phyloP scores from a whole-genome alignment of 805 yeast genomes.

The Saccharomycopsis javanensis region DNA sequence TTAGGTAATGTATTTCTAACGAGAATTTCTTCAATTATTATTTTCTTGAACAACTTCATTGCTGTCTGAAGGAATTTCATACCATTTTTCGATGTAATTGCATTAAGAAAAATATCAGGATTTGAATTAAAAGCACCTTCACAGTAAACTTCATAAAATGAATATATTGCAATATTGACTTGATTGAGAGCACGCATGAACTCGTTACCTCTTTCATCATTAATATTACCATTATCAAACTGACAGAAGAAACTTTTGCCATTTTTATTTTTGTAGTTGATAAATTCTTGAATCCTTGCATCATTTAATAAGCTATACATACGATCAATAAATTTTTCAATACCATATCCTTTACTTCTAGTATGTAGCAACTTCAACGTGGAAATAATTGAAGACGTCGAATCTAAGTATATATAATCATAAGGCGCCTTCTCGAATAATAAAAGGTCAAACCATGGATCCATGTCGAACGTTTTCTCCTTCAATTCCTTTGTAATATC shows the following conservation, averaged over 20 bases:
- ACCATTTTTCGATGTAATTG: conserved; percentile 35
- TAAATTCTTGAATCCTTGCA: conserved; percentile 4
- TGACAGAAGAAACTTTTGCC: conserved; percentile 10
- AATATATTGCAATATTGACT: conserved; percentile 2
- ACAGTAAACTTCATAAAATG: conserved; percentile 6
- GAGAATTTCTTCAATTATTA: conserved; percentile 47
- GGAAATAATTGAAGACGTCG: conserved; percentile 9
- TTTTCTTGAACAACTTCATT: conserved; percentile 38
- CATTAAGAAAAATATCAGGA: conserved; percentile 26
- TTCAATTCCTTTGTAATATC: conserved; percentile 31
- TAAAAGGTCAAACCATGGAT: conserved; percentile 40
- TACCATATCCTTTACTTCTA: conserved; percentile 11
- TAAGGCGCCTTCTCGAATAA: conserved; percentile 47
- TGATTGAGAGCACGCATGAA: conserved; percentile 18
- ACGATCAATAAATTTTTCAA: conserved; percentile 28
- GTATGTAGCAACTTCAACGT: conserved; percentile 20
- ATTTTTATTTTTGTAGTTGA: conserved; percentile 1
- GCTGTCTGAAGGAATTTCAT: conserved; percentile 32
- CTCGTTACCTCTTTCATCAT: conserved; percentile 16
- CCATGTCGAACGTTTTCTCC: conserved; percentile 26
- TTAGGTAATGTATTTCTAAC: conserved; percentile 41
- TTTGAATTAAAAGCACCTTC: background rate
- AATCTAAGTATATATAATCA: conserved; percentile 45
- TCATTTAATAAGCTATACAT: conserved; percentile 26
- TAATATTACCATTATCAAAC: conserved; percentile 14